phyloP scores from a whole-genome alignment of 139 green algal species.

The Tetradesmus lagerheimii region DNA sequence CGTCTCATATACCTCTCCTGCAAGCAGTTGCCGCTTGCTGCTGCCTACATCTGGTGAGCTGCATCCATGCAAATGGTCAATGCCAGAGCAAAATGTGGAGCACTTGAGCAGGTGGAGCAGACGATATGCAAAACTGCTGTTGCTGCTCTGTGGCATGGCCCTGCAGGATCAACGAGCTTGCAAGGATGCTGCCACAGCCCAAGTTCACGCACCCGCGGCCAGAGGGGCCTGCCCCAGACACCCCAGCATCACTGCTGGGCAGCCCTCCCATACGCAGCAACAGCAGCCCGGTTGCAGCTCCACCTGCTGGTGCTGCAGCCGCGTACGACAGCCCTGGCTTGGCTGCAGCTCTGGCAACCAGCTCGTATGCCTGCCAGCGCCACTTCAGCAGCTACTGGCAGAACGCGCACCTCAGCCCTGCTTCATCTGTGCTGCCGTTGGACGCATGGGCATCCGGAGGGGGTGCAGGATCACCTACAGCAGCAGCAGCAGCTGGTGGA shows the following conservation, averaged over 20 bases:
- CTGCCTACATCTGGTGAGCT: not conserved
- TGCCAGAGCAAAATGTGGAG: too few species aligned
- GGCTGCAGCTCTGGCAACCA: not conserved
- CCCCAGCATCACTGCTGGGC: not conserved
- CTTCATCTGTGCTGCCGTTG: not conserved
- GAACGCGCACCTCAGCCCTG: not conserved
- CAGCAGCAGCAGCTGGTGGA: slow-evolving; percentile 2
- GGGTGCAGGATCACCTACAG: not conserved
- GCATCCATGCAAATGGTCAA: not conserved
- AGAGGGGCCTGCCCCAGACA: slow-evolving; percentile 17
- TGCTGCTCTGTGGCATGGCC: not conserved
- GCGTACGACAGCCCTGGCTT: not conserved
- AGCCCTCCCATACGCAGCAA: not conserved
- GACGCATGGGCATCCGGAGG: not conserved
- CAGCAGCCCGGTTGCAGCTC: not conserved
- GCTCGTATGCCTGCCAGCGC: not conserved
- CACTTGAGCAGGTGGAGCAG: not conserved
- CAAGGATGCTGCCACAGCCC: slow-evolving; percentile 27
- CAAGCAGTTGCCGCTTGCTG: not conserved
- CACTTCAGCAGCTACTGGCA: slow-evolving; percentile 37
- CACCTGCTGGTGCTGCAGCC: not conserved
- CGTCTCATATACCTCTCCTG: not conserved
- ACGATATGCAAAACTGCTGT: not conserved
- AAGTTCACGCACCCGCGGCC: not conserved
- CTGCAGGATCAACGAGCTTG: slow-evolving; percentile 5